Evolutionary conservation across 352 stramenopile genomes (phyloP).

Genomic region (Pythium graminicola): DNA sequence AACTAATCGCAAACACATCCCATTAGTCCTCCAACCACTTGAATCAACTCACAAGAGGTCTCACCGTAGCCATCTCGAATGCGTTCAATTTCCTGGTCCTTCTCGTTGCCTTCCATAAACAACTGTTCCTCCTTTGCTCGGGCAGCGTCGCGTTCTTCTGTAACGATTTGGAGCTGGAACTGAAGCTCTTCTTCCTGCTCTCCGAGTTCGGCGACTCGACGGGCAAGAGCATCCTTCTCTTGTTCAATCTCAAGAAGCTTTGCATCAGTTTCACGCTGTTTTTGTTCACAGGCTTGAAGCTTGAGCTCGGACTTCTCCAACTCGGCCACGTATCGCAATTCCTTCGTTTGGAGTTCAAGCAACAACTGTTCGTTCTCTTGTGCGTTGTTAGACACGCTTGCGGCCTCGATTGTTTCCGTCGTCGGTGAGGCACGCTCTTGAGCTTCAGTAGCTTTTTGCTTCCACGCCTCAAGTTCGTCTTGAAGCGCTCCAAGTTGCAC

Average conservation of each 20-base stretch:
- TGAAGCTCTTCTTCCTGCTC: slow-evolving; percentile 76
- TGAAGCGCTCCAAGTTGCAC: slow-evolving; percentile 29
- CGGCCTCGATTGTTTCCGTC: slow-evolving; percentile 6
- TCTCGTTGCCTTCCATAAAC: slow-evolving; percentile 78
- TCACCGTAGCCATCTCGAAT: slow-evolving; percentile 82
- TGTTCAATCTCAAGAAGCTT: slow-evolving; percentile 31
- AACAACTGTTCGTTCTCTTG: slow-evolving; percentile 46
- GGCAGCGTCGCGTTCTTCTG: slow-evolving; percentile 73
- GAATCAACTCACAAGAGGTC: not conserved
- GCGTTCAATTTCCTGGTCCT: slow-evolving; percentile 83
- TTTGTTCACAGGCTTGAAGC: slow-evolving; percentile 38
- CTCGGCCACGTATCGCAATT: slow-evolving; percentile 57
- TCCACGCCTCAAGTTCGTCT: slow-evolving; percentile 38
- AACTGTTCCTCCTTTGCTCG: slow-evolving; percentile 79
- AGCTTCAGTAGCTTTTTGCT: slow-evolving; percentile 26
- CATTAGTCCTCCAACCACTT: not conserved
- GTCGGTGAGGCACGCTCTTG: slow-evolving; percentile 20
- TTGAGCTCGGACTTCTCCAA: slow-evolving; percentile 69
- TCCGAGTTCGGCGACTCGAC: slow-evolving; percentile 50
- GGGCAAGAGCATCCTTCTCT: slow-evolving; percentile 28
- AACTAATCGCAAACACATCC: slow-evolving; percentile 37
- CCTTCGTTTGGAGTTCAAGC: slow-evolving; percentile 66
- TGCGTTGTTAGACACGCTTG: slow-evolving; percentile 5
- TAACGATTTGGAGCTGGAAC: slow-evolving; percentile 76
- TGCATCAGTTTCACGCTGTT: slow-evolving; percentile 29